These are phyloP conservation scores for Pelargonium citronellum DNA, from an alignment of 441 rosid species.

Conservation along the genomic window DNA sequence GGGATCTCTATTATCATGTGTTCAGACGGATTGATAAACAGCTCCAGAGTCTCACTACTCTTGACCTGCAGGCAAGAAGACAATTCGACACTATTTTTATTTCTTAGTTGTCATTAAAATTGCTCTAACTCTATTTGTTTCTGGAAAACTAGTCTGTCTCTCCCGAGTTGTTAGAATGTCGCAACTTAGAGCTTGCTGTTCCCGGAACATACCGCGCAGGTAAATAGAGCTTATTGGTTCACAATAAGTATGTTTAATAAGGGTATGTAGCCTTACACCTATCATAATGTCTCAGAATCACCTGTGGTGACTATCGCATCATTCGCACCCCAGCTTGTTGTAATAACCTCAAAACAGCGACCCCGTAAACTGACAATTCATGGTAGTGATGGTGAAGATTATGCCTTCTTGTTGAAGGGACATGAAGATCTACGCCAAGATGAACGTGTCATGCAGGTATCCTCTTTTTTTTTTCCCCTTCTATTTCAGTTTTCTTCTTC, in stretches of 20 bases:
- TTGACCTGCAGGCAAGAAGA: constrained; percentile 81
- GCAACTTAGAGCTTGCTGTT: constrained; percentile 93
- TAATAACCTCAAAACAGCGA: constrained; percentile 91
- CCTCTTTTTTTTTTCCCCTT: background rate
- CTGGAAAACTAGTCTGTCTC: constrained; percentile 70
- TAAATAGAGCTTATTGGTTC: constrained; percentile 26
- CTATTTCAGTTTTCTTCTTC: constrained; percentile 1
- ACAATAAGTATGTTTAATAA: constrained; percentile 12
- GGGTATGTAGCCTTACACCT: constrained; percentile 6
- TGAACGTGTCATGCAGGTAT: constrained; percentile 99
- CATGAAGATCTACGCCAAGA: constrained; percentile 99
- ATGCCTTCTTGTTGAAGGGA: constrained; percentile 93
- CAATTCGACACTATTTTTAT: constrained; percentile 13
- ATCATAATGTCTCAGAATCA: constrained; percentile 47
- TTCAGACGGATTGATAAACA: constrained; percentile 96
- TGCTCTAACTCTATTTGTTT: constrained; percentile 23
- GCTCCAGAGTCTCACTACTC: constrained; percentile 81
- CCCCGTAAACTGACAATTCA: constrained; percentile 96
- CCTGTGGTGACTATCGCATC: constrained; percentile 87
- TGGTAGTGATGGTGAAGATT: constrained; percentile 89
- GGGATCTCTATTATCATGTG: constrained; percentile 98
- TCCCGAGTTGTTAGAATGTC: constrained; percentile 88
- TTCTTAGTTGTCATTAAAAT: constrained; percentile 16
- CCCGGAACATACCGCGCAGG: constrained; percentile 98
- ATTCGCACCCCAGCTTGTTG: constrained; percentile 84